phyloP scores from a whole-genome alignment of 495 filamentous ascomycete genomes.

The Astrothelium macrocarpum region DNA sequence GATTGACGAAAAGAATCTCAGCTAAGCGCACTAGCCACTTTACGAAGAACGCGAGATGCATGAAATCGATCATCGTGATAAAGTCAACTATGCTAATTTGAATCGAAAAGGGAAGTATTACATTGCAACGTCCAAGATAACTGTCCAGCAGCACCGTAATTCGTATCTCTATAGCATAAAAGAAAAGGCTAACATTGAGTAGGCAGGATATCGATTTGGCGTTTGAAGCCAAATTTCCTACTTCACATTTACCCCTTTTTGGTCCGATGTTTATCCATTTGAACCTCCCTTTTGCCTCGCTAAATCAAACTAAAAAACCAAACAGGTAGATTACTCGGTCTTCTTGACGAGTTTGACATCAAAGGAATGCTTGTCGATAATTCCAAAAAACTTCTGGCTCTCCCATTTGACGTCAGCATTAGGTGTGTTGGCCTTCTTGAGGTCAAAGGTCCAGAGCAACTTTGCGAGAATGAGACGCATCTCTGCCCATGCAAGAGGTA shows the following conservation, averaged over 20 bases:
- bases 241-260: background rate
- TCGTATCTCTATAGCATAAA: too few species aligned
- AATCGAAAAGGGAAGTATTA: too few species aligned
- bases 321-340: background rate
- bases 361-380: background rate
- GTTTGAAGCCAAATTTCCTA: too few species aligned
- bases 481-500: constrained; percentile 15
- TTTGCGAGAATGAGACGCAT: constrained; percentile 21
- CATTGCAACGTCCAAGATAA: too few species aligned
- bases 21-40: too few species aligned
- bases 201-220: too few species aligned
- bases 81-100: too few species aligned
- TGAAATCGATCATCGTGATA: too few species aligned
- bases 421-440: background rate
- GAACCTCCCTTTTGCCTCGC: background rate
- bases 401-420: background rate
- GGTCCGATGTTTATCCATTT: too few species aligned
- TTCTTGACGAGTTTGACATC: background rate
- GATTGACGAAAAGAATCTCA: background rate
- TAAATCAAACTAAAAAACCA: background rate
- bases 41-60: too few species aligned
- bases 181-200: too few species aligned
- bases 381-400: background rate
- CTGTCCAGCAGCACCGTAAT: too few species aligned
- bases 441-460: constrained; percentile 20